Evolutionary conservation across 2,329 filamentous ascomycete species (phyloP).

Genomic region (Fusarium bactridioides): DNA sequence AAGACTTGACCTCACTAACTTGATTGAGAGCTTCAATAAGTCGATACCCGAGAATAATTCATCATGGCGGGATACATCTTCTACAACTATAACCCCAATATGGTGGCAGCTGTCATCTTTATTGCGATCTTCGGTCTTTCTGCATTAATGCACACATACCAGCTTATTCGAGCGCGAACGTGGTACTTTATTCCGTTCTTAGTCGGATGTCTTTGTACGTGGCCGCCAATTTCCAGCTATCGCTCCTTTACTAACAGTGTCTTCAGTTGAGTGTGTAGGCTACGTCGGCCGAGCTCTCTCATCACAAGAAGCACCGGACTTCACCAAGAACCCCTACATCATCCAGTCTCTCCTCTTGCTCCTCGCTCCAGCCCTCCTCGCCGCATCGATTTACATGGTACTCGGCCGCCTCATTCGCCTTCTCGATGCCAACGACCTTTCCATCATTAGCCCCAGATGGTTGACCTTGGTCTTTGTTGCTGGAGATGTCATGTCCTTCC

Average conservation of each 20-base stretch:
- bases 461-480: conserved; percentile 60
- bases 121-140: conserved; percentile 51
- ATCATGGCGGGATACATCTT: conserved; percentile 36
- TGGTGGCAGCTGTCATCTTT: conserved; percentile 53
- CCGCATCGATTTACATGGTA: conserved; percentile 58
- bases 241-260: not conserved
- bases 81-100: conserved; percentile 59
- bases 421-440: conserved; percentile 49
- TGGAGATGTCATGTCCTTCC: conserved; percentile 59
- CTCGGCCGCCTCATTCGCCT: conserved; percentile 52
- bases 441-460: conserved; percentile 53
- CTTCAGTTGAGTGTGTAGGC: conserved; percentile 41
- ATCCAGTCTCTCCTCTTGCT: conserved; percentile 50
- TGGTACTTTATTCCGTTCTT: conserved; percentile 63
- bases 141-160: conserved; percentile 50
- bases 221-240: too few species aligned
- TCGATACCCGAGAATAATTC: not conserved
- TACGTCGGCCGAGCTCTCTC: conserved; percentile 62
- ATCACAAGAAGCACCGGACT: conserved; percentile 49
- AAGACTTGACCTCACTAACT: not conserved
- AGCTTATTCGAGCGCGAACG: conserved; percentile 51
- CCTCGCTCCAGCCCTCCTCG: conserved; percentile 53
- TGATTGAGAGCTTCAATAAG: not conserved
- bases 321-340: conserved; percentile 48
- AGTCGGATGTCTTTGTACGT: conserved; percentile 60